Evolutionary conservation across 2,329 filamentous ascomycete species (phyloP), one percentile per base, ranked within the genome.

Genomic region (Colletotrichum plurivorum): DNA sequence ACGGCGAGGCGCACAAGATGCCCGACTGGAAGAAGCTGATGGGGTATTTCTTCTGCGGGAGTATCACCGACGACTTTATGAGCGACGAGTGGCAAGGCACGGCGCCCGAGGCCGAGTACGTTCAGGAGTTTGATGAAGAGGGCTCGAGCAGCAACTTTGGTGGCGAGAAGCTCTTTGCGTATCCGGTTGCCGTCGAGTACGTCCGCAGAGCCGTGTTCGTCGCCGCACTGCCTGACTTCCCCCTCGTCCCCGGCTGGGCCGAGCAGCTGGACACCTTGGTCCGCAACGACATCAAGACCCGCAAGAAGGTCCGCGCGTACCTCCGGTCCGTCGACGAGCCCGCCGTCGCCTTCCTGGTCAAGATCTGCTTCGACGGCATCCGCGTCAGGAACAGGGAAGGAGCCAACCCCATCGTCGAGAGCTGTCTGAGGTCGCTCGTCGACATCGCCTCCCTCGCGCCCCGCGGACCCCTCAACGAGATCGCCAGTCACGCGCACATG

Each of bases 231-330:
- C 76, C 79, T 46, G 79, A 86, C 56, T 83, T 86, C 64, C 85
- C 87, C 10, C 78, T 94, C 25, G 92, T 95, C 73, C 90, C 92
- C 53, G 93, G 95, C 71, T 98, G 96, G 96, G 92, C 94, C 76
- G 86, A 91, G 53, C 92, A 92, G 73, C 84, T 98, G 2, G 92
- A 95, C 73, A 88, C 90, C 1, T 85, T 92, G 7, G 84, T 96
- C 36, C 87, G 90, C 48, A 93, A 91, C 5, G 92, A 95, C 75
- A 85, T 92, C 67, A 82, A 85, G 53, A 89, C 89, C 12, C 87
- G 93, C 48, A 79, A 85, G 27, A 85, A 85, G 6, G 85, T 94
- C 63, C 87, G 85, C 63, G 75, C 76, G 0, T 89, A 91, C 71
- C 75, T 92, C 67, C 74, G 80, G 63, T 77, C 74, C 49, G 73